phyloP scores from a whole-genome alignment of 2,329 filamentous ascomycete species.

The Colletotrichum viniferum region DNA sequence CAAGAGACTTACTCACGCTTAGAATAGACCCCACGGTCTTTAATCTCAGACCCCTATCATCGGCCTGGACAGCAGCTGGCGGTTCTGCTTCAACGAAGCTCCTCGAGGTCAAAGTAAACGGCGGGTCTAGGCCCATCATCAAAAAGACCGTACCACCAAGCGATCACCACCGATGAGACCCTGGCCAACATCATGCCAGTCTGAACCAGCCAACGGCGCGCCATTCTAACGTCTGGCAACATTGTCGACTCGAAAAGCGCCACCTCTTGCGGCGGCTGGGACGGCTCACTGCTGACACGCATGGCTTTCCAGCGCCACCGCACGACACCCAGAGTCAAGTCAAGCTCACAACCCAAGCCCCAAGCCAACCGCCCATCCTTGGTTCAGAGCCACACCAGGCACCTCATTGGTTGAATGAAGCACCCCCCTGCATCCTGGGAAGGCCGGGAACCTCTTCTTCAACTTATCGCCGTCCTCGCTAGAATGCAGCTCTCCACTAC shows the following conservation, averaged over 20 bases:
- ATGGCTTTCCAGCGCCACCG: not conserved
- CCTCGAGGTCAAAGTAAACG: not conserved
- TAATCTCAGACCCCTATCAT: not conserved
- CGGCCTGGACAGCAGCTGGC: not conserved
- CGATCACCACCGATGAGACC: not conserved
- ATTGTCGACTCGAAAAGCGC: not conserved
- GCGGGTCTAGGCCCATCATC: not conserved
- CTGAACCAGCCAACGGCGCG: not conserved
- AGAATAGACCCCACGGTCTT: not conserved
- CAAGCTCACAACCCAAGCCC: not conserved
- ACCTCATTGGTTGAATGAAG: not conserved
- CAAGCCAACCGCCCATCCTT: not conserved
- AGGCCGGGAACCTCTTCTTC: not conserved
- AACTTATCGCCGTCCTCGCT: not conserved
- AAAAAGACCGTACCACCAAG: not conserved
- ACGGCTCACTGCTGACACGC: not conserved
- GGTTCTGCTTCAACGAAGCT: not conserved
- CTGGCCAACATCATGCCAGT: not conserved
- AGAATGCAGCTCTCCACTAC: not conserved
- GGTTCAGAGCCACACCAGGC: not conserved
- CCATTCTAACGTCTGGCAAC: not conserved
- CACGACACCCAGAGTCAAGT: not conserved
- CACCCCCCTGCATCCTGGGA: not conserved
- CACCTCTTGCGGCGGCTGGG: not conserved
- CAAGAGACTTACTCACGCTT: not conserved